Evolutionary conservation across 768 basidiomycete species (phyloP).

Genomic region (Pulveroboletus ravenelii): DNA sequence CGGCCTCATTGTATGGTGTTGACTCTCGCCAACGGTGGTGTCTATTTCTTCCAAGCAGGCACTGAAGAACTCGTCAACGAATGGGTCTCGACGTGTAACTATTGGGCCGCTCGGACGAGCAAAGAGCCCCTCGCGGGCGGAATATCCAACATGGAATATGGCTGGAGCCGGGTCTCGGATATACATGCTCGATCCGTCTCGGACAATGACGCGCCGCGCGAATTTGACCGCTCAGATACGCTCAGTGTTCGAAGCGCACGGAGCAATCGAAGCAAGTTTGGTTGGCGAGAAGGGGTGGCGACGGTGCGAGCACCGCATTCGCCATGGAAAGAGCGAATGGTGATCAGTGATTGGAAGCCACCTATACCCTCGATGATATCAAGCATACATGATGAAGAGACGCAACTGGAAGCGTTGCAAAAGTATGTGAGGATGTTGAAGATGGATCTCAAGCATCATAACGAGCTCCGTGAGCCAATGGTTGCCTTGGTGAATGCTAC

Average conservation of each 20-base stretch:
- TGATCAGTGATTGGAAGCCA: slow-evolving; percentile 92
- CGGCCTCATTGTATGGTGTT: slow-evolving; percentile 95
- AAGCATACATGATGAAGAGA: slow-evolving; percentile 87
- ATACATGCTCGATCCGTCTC: slow-evolving; percentile 51
- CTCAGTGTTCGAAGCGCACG: slow-evolving; percentile 73
- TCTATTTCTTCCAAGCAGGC: slow-evolving; percentile 98
- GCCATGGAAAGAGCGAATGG: slow-evolving; percentile 71
- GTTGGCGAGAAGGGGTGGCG: slow-evolving; percentile 62
- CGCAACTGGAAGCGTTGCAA: slow-evolving; percentile 83
- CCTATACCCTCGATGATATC: slow-evolving; percentile 80
- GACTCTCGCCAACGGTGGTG: slow-evolving; percentile 80
- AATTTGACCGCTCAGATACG: slow-evolving; percentile 51
- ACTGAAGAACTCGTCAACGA: slow-evolving; percentile 98
- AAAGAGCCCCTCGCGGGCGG: slow-evolving; percentile 95
- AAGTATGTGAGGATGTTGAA: slow-evolving; percentile 75
- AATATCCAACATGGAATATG: slow-evolving; percentile 99
- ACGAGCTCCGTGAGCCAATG: slow-evolving; percentile 82
- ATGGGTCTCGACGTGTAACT: slow-evolving; percentile 99
- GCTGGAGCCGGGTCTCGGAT: slow-evolving; percentile 82
- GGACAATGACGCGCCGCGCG: slow-evolving; percentile 51
- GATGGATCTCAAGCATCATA: slow-evolving; percentile 77
- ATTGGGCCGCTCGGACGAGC: slow-evolving; percentile 95
- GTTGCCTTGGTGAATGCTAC: slow-evolving; percentile 51
- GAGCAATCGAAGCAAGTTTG: slow-evolving; percentile 70
- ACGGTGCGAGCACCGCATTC: slow-evolving; percentile 64